Base-by-base conservation (phyloP, 2,329 filamentous ascomycete species). In the Conoideocrella luteorostrata region DNA sequence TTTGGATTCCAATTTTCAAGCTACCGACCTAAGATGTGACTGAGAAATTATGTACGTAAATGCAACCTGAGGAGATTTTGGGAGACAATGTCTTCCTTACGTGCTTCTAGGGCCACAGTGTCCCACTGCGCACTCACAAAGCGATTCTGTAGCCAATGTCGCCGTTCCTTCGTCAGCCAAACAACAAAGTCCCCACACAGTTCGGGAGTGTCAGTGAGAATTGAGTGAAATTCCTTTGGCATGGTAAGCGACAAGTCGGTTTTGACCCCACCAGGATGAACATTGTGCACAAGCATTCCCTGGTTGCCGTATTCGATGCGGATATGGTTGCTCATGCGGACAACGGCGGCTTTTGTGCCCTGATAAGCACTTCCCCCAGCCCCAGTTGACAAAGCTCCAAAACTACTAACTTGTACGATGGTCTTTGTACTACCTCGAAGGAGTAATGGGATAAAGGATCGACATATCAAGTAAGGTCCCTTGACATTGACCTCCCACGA, bases 401-500 rank as follows among this genome's bases (percentile, higher is more conserved):
- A 9, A 13, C 9, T 9, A 29, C 26, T 29, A 7, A 29, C 26
- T 9, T 29, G 7, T 7, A 29, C 13, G 26, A 29, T 7, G 13
- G 26, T 29, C 13, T 29, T 29, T 7, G 26, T 13, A 29, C 13
- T 13, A 13, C 26, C 13, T 29, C 13, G 7, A 7, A 41, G 32
- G 13, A 47, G 11, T 10, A 72, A 47, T 0, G 72, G 72, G 18
- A 80, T 56, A 50, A 78, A 76, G 2, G 67, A 64, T 17, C 63
- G 60, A 3, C 68, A 67, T 40, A 69, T 54, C 20, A 72, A 59
- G 35, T 72, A 71, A 0, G 65, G 54, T 0, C 74, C 74, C 40
- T 67, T 71, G 32, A 77, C 52, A 48, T 78, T 50, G 28, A 54
- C 49, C 15, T 47, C 46, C 51, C 44, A 53, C 23, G 65, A 64